Evolutionary conservation across 2,329 filamentous ascomycete genomes (phyloP).

Genomic region (Microthyrium microscopicum): DNA sequence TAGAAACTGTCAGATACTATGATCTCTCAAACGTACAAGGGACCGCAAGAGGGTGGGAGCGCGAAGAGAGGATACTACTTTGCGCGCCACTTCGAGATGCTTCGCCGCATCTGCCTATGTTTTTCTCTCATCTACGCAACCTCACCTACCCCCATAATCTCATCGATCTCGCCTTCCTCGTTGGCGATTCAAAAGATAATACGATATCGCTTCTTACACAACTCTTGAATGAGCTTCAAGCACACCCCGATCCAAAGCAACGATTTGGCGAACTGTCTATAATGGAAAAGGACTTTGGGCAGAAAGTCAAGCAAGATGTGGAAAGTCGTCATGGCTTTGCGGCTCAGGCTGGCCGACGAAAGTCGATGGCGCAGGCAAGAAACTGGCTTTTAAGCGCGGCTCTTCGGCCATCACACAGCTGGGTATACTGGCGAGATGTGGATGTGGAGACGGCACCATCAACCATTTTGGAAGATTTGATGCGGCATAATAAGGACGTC

Average conservation of each 20-base stretch:
- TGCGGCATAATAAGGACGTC: conserved; percentile 97
- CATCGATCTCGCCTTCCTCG: conserved; percentile 89
- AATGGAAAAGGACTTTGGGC: conserved; percentile 96
- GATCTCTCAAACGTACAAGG: conserved; percentile 85
- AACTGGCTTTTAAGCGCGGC: conserved; percentile 95
- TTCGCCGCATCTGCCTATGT: conserved; percentile 84
- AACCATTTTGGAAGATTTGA: conserved; percentile 91
- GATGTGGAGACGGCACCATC: conserved; percentile 95
- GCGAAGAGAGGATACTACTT: conserved; percentile 84
- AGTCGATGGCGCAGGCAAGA: conserved; percentile 92
- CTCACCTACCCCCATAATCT: conserved; percentile 94
- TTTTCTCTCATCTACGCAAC: conserved; percentile 93
- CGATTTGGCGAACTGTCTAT: conserved; percentile 93
- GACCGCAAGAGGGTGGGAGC: conserved; percentile 84
- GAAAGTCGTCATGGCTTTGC: conserved; percentile 96
- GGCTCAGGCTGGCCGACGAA: conserved; percentile 80
- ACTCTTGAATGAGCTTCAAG: conserved; percentile 64
- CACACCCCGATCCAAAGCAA: conserved; percentile 59
- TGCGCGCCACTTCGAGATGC: conserved; percentile 92
- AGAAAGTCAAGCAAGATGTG: conserved; percentile 93
- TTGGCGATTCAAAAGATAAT: conserved; percentile 91
- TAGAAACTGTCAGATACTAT: conserved; percentile 95
- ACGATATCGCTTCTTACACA: conserved; percentile 63
- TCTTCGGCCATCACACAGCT: conserved; percentile 84
- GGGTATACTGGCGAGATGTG: conserved; percentile 98